A percentile compares a stretch with the other conserved stretches of the same genome.
These are phyloP conservation scores for Metschnikowia lunata DNA, from an alignment of 805 yeast species.

Conservation along the genomic window DNA sequence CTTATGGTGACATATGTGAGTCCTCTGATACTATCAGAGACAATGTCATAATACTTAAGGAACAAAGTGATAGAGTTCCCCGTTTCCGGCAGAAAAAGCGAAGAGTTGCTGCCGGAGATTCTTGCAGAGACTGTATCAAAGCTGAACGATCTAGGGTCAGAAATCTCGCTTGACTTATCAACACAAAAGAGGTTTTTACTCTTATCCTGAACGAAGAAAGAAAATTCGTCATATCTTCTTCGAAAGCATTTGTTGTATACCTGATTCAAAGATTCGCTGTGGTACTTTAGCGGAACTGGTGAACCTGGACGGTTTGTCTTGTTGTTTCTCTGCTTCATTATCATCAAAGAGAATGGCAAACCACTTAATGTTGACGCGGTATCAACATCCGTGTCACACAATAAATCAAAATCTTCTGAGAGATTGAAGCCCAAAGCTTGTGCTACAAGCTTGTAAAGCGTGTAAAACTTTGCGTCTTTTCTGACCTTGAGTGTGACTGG, in stretches of 20 bases:
- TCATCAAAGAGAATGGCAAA: constrained; percentile 51
- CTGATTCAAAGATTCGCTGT: constrained; percentile 45
- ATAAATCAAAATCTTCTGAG: background rate
- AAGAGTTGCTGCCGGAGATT: constrained; percentile 3
- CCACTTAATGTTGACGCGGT: constrained; percentile 15
- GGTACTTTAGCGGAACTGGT: constrained; percentile 23
- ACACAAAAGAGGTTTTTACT: constrained; percentile 34
- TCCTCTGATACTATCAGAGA: constrained; percentile 54
- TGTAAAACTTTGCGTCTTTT: constrained; percentile 51
- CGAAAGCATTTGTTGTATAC: constrained; percentile 45
- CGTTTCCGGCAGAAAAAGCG: constrained; percentile 11
- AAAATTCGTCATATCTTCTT: constrained; percentile 46
- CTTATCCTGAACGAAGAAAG: constrained; percentile 64
- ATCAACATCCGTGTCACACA: constrained; percentile 1
- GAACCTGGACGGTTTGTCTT: constrained; percentile 62
- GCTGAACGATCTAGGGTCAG: constrained; percentile 23
- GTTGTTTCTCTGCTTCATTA: constrained; percentile 63
- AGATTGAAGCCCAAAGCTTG: constrained; percentile 33
- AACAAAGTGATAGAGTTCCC: constrained; percentile 35
- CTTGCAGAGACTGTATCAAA: constrained; percentile 20
- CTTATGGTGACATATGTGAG: constrained; percentile 54
- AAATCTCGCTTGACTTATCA: background rate
- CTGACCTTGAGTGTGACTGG: constrained; percentile 50
- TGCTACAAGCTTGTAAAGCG: constrained; percentile 48
- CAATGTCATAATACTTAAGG: constrained; percentile 64